Evolutionary conservation across 768 basidiomycete genomes (phyloP), one percentile per base, ranked within the genome.

Genomic region (Leccinum truebloodii): DNA sequence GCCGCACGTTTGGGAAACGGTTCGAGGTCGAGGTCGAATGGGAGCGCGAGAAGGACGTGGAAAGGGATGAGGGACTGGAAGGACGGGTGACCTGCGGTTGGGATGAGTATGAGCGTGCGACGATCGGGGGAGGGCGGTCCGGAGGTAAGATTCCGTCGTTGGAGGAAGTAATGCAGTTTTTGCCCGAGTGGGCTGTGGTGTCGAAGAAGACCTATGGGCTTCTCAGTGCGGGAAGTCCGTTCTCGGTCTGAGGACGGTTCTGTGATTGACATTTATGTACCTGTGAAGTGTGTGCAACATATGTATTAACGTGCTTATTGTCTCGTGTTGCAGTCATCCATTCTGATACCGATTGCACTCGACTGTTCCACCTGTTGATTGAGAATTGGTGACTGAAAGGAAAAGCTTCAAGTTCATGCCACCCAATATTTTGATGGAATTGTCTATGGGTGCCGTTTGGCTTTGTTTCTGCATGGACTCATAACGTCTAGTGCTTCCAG

Each of bases 111-210:
- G 82, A 83, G 71, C 83, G 82, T 65, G 85, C 70, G 48, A 81
- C 78, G 63, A 69, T 83, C 13, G 85, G 83, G 46, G 75, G 79
- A 61, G 78, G 78, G 18, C 18, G 61, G 16, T 64, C 65, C 49
- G 69, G 68, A 20, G 79, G 73, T 32, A 81, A 77, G 73, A 88
- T 91, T 20, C 89, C 89, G 5, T 88, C 89, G 3, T 77, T 83
- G 51, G 88, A 90, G 68, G 89, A 92, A 68, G 80, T 83, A 28
- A 67, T 89, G 7, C 67, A 71, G 7, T 88, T 87, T 70, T 70
- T 90, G 59, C 90, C 90, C 20, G 74, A 80, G 51, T 92, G 90
- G 89, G 85, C 81, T 10, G 77, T 78, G n/a, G 81, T 82, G 51
- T 82, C 82, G 6, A 89, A 88, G 74, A 63, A 70, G 56, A 71